Evolutionary conservation across 495 filamentous ascomycete species (phyloP).

Genomic region (Podospora pseudocomata): DNA sequence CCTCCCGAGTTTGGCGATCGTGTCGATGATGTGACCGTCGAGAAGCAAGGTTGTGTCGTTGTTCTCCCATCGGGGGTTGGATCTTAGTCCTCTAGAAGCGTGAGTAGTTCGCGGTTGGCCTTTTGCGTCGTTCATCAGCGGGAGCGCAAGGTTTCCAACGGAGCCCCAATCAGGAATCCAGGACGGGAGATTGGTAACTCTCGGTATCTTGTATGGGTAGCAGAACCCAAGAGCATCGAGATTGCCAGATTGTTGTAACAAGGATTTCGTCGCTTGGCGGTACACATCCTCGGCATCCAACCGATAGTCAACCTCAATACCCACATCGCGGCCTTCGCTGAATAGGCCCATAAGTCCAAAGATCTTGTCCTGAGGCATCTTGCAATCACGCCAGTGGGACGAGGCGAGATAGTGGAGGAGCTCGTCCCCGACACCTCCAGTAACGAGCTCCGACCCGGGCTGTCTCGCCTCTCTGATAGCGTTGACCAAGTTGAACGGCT

Average conservation of each 20-base stretch:
- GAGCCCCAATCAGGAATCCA: constrained; percentile 16
- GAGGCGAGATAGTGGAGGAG: constrained; percentile 8
- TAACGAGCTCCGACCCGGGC: no score
- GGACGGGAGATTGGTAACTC: constrained; percentile 7
- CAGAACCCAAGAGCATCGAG: constrained; percentile 15
- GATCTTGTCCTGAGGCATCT: constrained; percentile 29
- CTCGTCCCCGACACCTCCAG: constrained; percentile 7
- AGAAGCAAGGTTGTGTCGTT: constrained; percentile 3
- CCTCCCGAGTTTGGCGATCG: neutral
- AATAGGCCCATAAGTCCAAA: constrained; percentile 33
- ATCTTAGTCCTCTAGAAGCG: constrained; percentile 7
- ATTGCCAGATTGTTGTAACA: constrained; percentile 7
- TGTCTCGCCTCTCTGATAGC: neutral
- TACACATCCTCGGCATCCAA: constrained; percentile 6
- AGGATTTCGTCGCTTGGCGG: neutral
- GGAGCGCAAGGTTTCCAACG: neutral
- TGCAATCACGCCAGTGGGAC: constrained; percentile 21
- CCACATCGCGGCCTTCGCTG: neutral
- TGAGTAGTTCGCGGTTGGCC: constrained; percentile 12
- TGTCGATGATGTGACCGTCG: constrained; percentile 14
- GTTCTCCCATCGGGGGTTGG: constrained; percentile 12
- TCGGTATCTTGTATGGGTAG: neutral
- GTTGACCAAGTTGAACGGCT: neutral
- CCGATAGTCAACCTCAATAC: constrained; percentile 12
- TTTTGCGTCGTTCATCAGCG: constrained; percentile 9